These are phyloP conservation scores for Pythium guiyangense DNA, from an alignment of 352 stramenopile genomes.

Conservation along the genomic window DNA sequence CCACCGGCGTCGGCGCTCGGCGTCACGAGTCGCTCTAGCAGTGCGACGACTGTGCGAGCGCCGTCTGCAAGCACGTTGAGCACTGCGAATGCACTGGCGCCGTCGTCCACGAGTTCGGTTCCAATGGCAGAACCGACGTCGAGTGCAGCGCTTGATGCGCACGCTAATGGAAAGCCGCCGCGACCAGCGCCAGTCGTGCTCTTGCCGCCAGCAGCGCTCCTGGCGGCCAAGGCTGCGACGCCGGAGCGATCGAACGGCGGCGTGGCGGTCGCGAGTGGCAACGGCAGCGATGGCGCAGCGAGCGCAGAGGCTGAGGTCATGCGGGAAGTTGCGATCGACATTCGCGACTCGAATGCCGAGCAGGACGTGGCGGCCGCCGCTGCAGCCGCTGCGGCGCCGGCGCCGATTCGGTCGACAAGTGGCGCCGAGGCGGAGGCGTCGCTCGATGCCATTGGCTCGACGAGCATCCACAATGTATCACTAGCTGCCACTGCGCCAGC, in stretches of 20 bases:
- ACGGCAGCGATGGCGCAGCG: background rate
- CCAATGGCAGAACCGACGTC: conserved; percentile 14
- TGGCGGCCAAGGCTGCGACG: conserved; percentile 10
- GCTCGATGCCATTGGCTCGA: conserved; percentile 33
- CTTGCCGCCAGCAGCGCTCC: conserved; percentile 18
- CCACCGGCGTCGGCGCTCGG: conserved; percentile 4
- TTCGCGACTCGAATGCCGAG: conserved; percentile 24
- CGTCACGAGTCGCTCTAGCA: conserved; percentile 10
- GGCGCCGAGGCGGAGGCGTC: conserved; percentile 6
- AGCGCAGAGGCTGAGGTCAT: conserved; percentile 2
- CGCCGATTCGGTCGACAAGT: background rate
- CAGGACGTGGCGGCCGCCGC: conserved; percentile 2
- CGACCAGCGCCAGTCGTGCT: conserved; percentile 33
- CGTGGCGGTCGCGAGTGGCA: background rate
- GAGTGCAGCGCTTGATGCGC: conserved; percentile 2
- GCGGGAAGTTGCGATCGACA: conserved; percentile 28
- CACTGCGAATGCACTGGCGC: background rate
- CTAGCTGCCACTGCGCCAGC: conserved; percentile 17
- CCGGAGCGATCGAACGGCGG: conserved; percentile 4
- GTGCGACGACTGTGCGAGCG: conserved; percentile 14
- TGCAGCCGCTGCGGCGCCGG: background rate
- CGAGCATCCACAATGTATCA: conserved; percentile 50
- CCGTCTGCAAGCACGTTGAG: conserved; percentile 13
- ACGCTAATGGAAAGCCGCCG: conserved; percentile 16
- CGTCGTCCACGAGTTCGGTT: conserved; percentile 9